Evolutionary conservation across 192 early-diverging fungal genomes (phyloP).

Genomic region (Geranomyces michiganensis): DNA sequence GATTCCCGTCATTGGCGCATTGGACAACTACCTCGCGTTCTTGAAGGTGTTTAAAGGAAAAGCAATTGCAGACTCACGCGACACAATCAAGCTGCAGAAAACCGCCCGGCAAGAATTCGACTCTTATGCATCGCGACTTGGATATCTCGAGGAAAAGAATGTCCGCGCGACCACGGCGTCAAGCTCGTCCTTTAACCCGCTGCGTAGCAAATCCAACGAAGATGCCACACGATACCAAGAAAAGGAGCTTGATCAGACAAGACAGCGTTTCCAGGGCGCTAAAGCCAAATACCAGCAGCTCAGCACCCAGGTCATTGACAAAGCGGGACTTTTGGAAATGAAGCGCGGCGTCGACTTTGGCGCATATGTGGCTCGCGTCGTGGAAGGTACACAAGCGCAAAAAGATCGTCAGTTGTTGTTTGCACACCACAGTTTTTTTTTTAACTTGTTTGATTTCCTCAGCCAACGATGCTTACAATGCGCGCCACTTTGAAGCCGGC

Average conservation of each 20-base stretch:
- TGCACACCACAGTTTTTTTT: constrained; percentile 36
- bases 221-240: constrained; percentile 40
- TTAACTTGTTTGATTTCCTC: constrained; percentile 36
- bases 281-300: constrained; percentile 50
- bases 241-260: constrained; percentile 48
- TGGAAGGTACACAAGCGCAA: not conserved
- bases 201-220: constrained; percentile 8
- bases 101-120: constrained; percentile 54
- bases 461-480: constrained; percentile 14
- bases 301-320: constrained; percentile 56
- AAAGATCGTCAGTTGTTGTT: not conserved
- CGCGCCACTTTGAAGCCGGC: constrained; percentile 14
- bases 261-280: constrained; percentile 44
- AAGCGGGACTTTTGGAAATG: constrained; percentile 56
- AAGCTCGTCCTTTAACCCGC: constrained; percentile 20
- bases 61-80: constrained; percentile 52
- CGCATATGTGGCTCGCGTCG: constrained; percentile 35
- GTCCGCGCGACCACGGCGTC: constrained; percentile 20
- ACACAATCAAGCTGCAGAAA: constrained; percentile 52
- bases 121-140: constrained; percentile 47
- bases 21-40: constrained; percentile 46
- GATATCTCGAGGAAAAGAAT: constrained; percentile 43
- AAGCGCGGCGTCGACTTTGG: constrained; percentile 54
- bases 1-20: constrained; percentile 32
- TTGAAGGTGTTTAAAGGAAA: constrained; percentile 50